A percentile compares a stretch with the other conserved stretches of the same genome.
These are phyloP conservation scores for Cladosporium sp. DNA, from an alignment of 2,329 filamentous ascomycete species.

Conservation along the genomic window DNA sequence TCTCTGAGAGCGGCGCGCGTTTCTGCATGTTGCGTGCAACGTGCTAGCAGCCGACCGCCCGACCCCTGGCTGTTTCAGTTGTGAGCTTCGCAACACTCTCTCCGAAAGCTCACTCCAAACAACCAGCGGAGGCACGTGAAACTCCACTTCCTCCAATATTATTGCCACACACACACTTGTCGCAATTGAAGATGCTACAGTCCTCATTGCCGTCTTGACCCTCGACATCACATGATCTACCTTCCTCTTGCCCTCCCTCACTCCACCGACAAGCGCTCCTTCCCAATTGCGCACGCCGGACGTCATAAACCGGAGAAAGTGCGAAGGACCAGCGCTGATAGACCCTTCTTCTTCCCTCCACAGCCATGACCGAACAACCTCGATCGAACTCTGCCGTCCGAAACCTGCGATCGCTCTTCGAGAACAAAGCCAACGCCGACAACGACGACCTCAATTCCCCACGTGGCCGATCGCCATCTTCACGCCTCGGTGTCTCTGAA, in stretches of 20 bases:
- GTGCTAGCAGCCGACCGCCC: background rate
- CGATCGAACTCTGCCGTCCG: conserved; percentile 47
- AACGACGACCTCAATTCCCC: conserved; percentile 38
- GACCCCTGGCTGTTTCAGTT: conserved; percentile 7
- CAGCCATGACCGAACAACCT: conserved; percentile 48
- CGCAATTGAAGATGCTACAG: background rate
- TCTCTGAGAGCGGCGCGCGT: background rate
- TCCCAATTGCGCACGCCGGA: conserved; percentile 3
- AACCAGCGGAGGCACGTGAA: background rate
- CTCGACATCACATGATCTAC: background rate
- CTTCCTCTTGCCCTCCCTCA: background rate
- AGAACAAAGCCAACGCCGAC: conserved; percentile 39
- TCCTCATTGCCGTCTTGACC: background rate
- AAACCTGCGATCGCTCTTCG: conserved; percentile 54
- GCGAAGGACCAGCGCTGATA: conserved; percentile 10
- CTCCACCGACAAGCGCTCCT: background rate
- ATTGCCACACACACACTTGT: background rate
- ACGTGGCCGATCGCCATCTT: conserved; percentile 46
- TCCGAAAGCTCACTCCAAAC: background rate
- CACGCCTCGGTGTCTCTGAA: conserved; percentile 18
- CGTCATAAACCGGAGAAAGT: conserved; percentile 19
- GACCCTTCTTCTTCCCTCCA: conserved; percentile 5
- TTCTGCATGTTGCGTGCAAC: background rate
- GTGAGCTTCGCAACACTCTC: background rate
- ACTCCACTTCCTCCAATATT: background rate